These are phyloP conservation scores for Naganishia sp. DNA, from an alignment of 1,284 basidiomycete species.

Conservation along the genomic window DNA sequence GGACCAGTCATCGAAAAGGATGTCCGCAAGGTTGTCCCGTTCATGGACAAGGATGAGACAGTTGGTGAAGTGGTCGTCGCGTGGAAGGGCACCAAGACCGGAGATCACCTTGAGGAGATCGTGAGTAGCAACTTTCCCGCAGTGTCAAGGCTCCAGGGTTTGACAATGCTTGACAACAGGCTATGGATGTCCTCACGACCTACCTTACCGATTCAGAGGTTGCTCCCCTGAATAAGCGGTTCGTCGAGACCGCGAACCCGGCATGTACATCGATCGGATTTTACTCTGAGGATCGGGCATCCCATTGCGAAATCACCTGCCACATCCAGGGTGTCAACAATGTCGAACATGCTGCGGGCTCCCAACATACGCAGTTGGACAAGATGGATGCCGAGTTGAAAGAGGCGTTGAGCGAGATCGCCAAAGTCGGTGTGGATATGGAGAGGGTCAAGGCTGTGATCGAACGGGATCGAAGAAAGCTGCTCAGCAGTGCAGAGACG, in stretches of 20 bases:
- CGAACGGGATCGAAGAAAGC: conserved; percentile 80
- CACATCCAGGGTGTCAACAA: conserved; percentile 83
- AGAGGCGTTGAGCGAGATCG: conserved; percentile 70
- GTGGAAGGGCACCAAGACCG: conserved; percentile 76
- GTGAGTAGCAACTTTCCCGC: conserved; percentile 51
- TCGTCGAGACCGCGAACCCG: conserved; percentile 87
- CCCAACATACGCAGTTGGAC: conserved; percentile 63
- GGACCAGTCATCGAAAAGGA: conserved; percentile 63
- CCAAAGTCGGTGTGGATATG: conserved; percentile 81
- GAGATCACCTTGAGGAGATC: conserved; percentile 73
- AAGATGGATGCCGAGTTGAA: conserved; percentile 71
- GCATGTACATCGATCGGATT: conserved; percentile 86
- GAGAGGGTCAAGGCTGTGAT: conserved; percentile 85
- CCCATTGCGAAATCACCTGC: conserved; percentile 70
- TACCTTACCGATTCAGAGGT: conserved; percentile 89
- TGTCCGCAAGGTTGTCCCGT: conserved; percentile 69
- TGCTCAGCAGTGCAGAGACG: conserved; percentile 51
- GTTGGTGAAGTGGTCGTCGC: conserved; percentile 81
- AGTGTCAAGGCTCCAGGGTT: background rate
- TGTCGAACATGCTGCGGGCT: background rate
- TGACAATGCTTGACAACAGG: conserved; percentile 55
- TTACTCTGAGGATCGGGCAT: conserved; percentile 73
- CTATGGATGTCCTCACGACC: conserved; percentile 77
- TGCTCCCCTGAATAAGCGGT: conserved; percentile 89
- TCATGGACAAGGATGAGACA: conserved; percentile 97